Base-by-base conservation (phyloP, 805 yeast species). In the Ogataea dorogensis region DNA sequence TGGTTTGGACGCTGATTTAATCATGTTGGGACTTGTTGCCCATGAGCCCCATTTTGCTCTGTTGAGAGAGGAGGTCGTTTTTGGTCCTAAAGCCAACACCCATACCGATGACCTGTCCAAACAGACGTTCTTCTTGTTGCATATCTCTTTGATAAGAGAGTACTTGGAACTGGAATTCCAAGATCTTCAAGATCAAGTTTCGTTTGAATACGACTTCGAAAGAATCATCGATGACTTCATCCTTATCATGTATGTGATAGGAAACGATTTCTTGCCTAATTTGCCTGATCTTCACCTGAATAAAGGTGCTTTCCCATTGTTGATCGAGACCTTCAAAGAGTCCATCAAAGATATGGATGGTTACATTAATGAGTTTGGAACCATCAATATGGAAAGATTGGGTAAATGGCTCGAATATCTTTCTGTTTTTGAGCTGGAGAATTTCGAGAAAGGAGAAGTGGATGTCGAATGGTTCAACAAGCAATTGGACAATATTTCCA, bases 221-320 rank as follows among this genome's bases (percentile, higher is more conserved):
- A 73, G 89, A 46, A 72, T 88, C 17, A 64, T 93, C 46, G 99
- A 93, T 63, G 99, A 93, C 60, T 87, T 91, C 49, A 86, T 93
- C 46, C 69, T 93, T 43, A 82, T 91, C 51, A 77, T 87, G 81
- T 89, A 86, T 56, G 95, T 93, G 43, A 86, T 93, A 51, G 99
- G 99, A 53, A 93, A 93, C 57, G 99, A 93, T 72, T 93, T 93
- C 79, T 73, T 93, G 55, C 98, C 99, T 17, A 86, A 93, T 58
- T 73, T 94, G 50, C 98, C 99, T 0, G 95, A 89, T 61, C 70
- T 93, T 50, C 89, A 86, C 58, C 73, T 93, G 47, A 89, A 88
- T 57, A 93, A 89, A 51, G 98, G 97, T 50, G 98, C 98, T 0
- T 85, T 93, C 67, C 96, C 98, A n/a, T 73, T 88, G 19, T 70